Percentiles rank a stretch among this genome's conserved stretches.
phyloP scores from a whole-genome alignment of 2,329 filamentous ascomycete genomes.

The Diaporthe sp. region DNA sequence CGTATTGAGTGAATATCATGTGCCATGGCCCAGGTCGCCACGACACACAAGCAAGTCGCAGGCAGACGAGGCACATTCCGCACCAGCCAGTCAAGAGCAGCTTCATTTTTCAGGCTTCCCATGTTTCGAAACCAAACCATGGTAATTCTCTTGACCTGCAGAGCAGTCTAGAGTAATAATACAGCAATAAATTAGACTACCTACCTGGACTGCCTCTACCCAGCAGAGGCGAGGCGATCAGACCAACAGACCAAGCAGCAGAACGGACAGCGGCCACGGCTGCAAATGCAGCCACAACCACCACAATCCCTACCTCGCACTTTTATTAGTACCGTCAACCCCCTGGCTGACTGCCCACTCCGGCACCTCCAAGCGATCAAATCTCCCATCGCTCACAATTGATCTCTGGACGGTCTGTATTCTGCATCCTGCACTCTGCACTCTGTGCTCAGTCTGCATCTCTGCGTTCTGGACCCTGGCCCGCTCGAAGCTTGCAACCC shows the following conservation, averaged over 20 bases:
- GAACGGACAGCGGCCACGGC: not conserved
- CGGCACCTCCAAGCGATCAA: slow-evolving; percentile 25
- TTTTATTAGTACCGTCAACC: slow-evolving; percentile 15
- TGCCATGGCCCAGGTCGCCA: not conserved
- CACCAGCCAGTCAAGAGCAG: slow-evolving; percentile 5
- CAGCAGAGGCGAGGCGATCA: not conserved
- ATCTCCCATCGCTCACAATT: slow-evolving; percentile 34
- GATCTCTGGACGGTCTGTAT: slow-evolving; percentile 21
- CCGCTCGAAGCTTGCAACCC: not conserved
- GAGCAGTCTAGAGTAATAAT: not conserved
- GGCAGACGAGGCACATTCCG: slow-evolving; percentile 9
- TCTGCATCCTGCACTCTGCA: slow-evolving; percentile 10
- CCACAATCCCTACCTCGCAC: slow-evolving; percentile 5
- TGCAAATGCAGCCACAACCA: slow-evolving; percentile 20
- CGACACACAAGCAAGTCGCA: not conserved
- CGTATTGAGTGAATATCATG: not conserved
- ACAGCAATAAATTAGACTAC: not conserved
- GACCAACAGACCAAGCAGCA: not conserved
- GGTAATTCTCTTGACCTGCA: not conserved
- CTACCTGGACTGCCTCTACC: not conserved
- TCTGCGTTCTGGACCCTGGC: slow-evolving; percentile 7
- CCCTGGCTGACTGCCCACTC: slow-evolving; percentile 22
- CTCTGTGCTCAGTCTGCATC: not conserved
- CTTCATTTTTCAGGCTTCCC: slow-evolving; percentile 5
- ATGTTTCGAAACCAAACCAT: slow-evolving; percentile 11